These are phyloP conservation scores for Trypanosoma congolense DNA, from an alignment of 208 protist genomes.

Conservation along the genomic window DNA sequence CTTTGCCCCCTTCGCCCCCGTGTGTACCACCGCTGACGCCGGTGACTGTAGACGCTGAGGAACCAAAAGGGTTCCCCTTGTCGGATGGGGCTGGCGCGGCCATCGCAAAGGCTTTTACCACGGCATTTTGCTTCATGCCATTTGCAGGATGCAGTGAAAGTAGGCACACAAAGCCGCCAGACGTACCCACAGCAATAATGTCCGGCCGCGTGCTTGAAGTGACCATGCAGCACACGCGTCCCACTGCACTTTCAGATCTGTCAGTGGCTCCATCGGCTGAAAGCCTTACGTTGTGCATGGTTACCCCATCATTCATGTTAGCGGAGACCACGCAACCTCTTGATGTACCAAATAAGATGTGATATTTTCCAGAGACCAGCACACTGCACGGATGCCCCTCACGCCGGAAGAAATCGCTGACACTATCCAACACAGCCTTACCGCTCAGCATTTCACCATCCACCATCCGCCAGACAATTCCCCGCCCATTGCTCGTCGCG, in stretches of 20 bases:
- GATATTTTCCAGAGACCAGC: slow-evolving; percentile 75
- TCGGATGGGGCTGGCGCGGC: slow-evolving; percentile 5
- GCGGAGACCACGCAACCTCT: slow-evolving; percentile 69
- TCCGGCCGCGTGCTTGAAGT: slow-evolving; percentile 61
- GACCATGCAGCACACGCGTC: slow-evolving; percentile 57
- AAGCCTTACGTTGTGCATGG: slow-evolving; percentile 14
- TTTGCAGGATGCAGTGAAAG: slow-evolving; percentile 61
- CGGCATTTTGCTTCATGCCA: slow-evolving; percentile 44
- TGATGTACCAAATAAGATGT: slow-evolving; percentile 70
- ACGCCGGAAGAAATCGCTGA: slow-evolving; percentile 41
- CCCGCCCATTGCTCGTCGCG: slow-evolving; percentile 38
- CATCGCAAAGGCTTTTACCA: slow-evolving; percentile 51
- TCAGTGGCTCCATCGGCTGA: background rate
- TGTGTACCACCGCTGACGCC: slow-evolving; percentile 5
- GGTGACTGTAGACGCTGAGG: slow-evolving; percentile 17
- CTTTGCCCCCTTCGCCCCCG: slow-evolving; percentile 11
- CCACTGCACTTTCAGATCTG: slow-evolving; percentile 16
- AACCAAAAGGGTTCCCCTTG: slow-evolving; percentile 7
- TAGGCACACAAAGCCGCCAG: slow-evolving; percentile 58
- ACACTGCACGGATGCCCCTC: slow-evolving; percentile 65
- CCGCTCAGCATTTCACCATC: slow-evolving; percentile 50
- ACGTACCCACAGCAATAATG: slow-evolving; percentile 65
- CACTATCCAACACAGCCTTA: slow-evolving; percentile 30
- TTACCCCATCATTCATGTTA: slow-evolving; percentile 58
- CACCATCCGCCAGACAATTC: slow-evolving; percentile 48